Evolutionary conservation across 2,329 filamentous ascomycete species (phyloP).

Genomic region (Karstenula rhodostoma): DNA sequence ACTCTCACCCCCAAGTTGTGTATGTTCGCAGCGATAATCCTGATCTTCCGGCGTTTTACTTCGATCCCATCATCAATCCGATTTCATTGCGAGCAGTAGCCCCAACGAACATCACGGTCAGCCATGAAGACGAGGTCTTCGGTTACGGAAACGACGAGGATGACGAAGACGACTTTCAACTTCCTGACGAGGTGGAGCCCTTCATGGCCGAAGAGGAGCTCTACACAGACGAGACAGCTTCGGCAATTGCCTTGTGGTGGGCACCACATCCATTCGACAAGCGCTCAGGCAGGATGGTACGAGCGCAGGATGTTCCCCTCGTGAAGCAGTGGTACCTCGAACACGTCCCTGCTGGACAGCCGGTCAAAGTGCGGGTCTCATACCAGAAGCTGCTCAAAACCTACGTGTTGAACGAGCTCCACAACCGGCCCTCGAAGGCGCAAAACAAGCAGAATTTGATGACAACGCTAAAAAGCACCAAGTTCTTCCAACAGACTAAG

Average conservation of each 20-base stretch:
- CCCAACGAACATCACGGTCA: conserved; percentile 90
- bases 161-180: conserved; percentile 81
- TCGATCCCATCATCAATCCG: conserved; percentile 96
- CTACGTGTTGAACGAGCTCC: conserved; percentile 93
- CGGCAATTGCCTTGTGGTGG: conserved; percentile 97
- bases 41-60: conserved; percentile 93
- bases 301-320: conserved; percentile 94
- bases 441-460: conserved; percentile 94
- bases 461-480: conserved; percentile 89
- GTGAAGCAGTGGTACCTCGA: conserved; percentile 99
- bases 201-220: conserved; percentile 91
- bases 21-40: conserved; percentile 82
- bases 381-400: conserved; percentile 98
- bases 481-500: conserved; percentile 99
- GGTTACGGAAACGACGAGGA: conserved; percentile 83
- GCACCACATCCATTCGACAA: conserved; percentile 95
- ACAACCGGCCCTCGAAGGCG: conserved; percentile 94
- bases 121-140: conserved; percentile 94
- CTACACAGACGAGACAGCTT: conserved; percentile 86
- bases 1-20: conserved; percentile 91
- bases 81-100: conserved; percentile 95
- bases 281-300: conserved; percentile 92
- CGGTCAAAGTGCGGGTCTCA: conserved; percentile 96
- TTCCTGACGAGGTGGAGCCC: conserved; percentile 81
- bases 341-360: conserved; percentile 88